Evolutionary conservation across 441 rosid species (phyloP), one percentile per base, ranked within the genome.

Genomic region (Syzygium syzygioides): DNA sequence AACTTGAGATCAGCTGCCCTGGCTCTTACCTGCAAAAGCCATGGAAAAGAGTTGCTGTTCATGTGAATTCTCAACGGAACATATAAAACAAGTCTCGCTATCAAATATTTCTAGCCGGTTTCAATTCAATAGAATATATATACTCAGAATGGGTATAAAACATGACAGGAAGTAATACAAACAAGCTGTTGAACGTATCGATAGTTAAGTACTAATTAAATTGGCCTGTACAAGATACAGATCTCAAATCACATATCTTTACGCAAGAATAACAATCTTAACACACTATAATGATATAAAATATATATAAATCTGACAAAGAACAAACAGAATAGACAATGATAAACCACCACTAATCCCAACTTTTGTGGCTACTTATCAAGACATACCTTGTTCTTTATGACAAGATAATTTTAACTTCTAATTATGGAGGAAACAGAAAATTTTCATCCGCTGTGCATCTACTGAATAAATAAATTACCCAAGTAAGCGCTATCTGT

Each of bases 401-500:
- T 45, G 30, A 79, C 84, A 76, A 76, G 84, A 79, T 41, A 25
- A 79, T 25, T 79, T 41, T 25, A 41, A 20, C 53, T 79, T 79
- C 84, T 45, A 79, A 41, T 45, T 79, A 76, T 76, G 41, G 18
- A 76, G 53, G 84, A 76, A 76, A 41, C 84, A 41, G 84, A 25
- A 41, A 76, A 76, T 12, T 41, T 18, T 76, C 4, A 79, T 79
- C 30, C 25, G 52, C 84, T 45, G 84, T 79, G 84, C 84, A 41
- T 25, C 53, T 76, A 23, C 53, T 52, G 87, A 79, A 87, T 26
- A 87, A 91, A 66, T 86, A 56, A 56, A 90, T 92, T 96, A 98
- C 99, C 99, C 99, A 98, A 91, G 99, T 96, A 87, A 98, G 91
- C 86, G 99, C 99, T 92, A 98, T 94, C 56, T 97, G 99, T 87